phyloP scores from a whole-genome alignment of 1,284 basidiomycete species.

The Apiotrichum siamense region DNA sequence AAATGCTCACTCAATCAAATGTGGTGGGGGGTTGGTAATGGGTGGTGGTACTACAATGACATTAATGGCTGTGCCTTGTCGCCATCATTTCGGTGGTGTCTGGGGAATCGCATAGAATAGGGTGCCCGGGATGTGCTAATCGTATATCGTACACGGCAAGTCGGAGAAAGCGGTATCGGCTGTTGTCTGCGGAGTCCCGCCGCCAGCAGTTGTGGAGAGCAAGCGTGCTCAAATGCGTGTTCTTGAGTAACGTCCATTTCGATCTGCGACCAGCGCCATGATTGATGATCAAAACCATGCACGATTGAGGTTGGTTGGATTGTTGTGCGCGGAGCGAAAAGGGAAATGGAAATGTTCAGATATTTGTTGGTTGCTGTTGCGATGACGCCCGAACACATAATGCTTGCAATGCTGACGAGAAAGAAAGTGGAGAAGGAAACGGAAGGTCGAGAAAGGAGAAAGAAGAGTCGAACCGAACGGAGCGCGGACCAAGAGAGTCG shows the following conservation, averaged over 20 bases:
- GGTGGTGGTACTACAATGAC: neutral
- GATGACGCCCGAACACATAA: conserved; percentile 11
- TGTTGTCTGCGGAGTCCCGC: conserved; percentile 7
- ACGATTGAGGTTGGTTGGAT: conserved; percentile 3
- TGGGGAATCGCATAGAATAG: conserved; percentile 20
- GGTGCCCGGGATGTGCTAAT: conserved; percentile 11
- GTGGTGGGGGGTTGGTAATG: neutral
- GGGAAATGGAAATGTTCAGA: conserved; percentile 10
- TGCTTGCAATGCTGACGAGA: conserved; percentile 21
- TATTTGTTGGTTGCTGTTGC: conserved; percentile 2
- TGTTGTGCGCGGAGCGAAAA: conserved; percentile 8
- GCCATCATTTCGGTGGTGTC: conserved; percentile 8
- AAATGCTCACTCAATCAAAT: conserved; percentile 7
- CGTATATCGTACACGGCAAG: conserved; percentile 15
- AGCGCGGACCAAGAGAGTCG: neutral
- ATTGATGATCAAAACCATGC: conserved; percentile 9
- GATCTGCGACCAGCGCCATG: conserved; percentile 21
- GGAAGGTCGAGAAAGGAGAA: neutral
- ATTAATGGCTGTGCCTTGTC: conserved; percentile 19
- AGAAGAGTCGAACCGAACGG: neutral
- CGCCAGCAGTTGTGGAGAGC: conserved; percentile 9
- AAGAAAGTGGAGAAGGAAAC: conserved; percentile 1
- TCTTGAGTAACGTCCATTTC: conserved; percentile 18
- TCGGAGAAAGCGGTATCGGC: conserved; percentile 5
- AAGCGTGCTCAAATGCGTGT: conserved; percentile 14